These are phyloP conservation scores for Talaromyces sp. DNA, from an alignment of 2,329 filamentous ascomycete species.

Conservation along the genomic window DNA sequence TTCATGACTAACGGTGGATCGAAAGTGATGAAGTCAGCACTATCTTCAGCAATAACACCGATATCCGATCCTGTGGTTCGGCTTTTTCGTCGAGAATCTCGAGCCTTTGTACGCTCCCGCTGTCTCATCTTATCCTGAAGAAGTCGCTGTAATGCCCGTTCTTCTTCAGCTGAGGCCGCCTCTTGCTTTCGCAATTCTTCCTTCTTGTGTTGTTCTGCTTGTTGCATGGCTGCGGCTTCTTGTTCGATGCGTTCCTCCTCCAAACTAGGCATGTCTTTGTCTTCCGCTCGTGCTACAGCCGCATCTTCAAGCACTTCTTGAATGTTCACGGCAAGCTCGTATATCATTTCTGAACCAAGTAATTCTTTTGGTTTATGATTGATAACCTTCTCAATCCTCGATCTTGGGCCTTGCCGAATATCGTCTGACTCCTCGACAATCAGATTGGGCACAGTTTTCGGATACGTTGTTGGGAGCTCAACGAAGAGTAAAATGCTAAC, in stretches of 20 bases:
- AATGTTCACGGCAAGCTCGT: constrained; percentile 57
- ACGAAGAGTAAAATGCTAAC: constrained; percentile 70
- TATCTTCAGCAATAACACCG: constrained; percentile 31
- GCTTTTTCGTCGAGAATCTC: constrained; percentile 38
- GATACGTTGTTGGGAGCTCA: constrained; percentile 84
- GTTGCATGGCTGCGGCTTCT: constrained; percentile 63
- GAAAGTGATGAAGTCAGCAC: constrained; percentile 39
- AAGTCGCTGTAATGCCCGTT: constrained; percentile 37
- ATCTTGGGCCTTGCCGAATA: constrained; percentile 66
- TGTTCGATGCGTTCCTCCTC: constrained; percentile 85
- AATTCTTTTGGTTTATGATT: constrained; percentile 64
- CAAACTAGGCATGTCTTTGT: constrained; percentile 74
- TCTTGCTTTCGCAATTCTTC: constrained; percentile 47
- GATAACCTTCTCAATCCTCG: constrained; percentile 67
- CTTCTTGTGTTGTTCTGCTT: constrained; percentile 48
- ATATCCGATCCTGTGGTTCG: constrained; percentile 32
- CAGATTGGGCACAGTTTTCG: constrained; percentile 73
- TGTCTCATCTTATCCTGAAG: constrained; percentile 40
- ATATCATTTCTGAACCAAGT: constrained; percentile 62
- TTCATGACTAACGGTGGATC: constrained; percentile 51
- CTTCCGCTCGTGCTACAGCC: constrained; percentile 70
- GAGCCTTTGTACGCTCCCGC: constrained; percentile 36
- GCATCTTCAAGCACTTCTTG: constrained; percentile 78
- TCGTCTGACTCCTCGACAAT: constrained; percentile 61
- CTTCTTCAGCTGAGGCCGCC: constrained; percentile 40